phyloP scores from a whole-genome alignment of 345 rosid species.

The Citrus hindsii region DNA sequence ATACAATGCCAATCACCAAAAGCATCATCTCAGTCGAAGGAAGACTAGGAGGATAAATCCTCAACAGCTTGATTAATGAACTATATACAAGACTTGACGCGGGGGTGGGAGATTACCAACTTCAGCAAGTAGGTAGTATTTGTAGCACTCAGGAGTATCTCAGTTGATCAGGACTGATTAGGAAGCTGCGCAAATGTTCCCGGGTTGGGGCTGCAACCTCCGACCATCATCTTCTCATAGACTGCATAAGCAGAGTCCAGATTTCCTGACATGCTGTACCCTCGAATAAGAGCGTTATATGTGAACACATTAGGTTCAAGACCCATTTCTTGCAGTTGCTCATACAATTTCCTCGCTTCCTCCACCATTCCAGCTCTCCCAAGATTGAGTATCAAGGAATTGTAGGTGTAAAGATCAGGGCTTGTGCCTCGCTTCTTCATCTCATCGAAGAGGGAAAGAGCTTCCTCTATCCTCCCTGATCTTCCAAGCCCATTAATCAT shows the following conservation, averaged over 20 bases:
- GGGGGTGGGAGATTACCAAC: neutral
- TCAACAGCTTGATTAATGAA: neutral
- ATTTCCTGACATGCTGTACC: slow-evolving; percentile 65
- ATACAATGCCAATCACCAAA: neutral
- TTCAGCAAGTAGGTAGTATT: neutral
- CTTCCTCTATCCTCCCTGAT: slow-evolving; percentile 60
- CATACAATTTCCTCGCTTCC: slow-evolving; percentile 57
- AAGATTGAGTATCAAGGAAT: slow-evolving; percentile 66
- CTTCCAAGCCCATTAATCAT: slow-evolving; percentile 77
- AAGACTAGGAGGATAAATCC: neutral
- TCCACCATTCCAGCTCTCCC: slow-evolving; percentile 67
- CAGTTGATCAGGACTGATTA: slow-evolving; percentile 29
- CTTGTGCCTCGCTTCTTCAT: slow-evolving; percentile 53
- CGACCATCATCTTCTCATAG: slow-evolving; percentile 74
- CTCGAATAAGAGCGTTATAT: slow-evolving; percentile 80
- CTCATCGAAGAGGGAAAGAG: slow-evolving; percentile 59
- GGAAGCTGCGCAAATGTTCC: slow-evolving; percentile 93
- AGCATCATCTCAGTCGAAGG: neutral
- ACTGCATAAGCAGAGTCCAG: slow-evolving; percentile 65
- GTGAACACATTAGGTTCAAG: slow-evolving; percentile 82
- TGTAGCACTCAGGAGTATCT: neutral
- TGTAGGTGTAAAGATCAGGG: slow-evolving; percentile 85
- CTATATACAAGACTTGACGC: neutral
- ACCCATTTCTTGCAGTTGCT: slow-evolving; percentile 57
- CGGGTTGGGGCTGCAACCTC: slow-evolving; percentile 76